Conservation (phyloP, 495 filamentous ascomycete genomes). For the Penicillium nucicola region DNA sequence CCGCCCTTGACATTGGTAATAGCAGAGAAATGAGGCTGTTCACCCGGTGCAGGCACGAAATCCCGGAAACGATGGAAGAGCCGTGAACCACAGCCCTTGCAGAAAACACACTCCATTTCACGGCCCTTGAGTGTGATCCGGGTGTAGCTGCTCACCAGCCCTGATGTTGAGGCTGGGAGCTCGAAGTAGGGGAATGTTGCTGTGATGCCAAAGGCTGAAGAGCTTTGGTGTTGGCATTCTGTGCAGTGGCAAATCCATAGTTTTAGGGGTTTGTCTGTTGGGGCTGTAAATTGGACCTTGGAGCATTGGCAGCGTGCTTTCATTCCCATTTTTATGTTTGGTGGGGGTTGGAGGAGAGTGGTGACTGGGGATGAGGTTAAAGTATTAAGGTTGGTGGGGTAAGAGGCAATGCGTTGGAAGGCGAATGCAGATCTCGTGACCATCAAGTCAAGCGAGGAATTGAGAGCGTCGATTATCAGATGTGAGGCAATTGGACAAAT, state of each 20-base stretch:
- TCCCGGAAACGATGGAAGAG: slow-evolving; percentile 53
- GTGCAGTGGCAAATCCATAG: slow-evolving; percentile 69
- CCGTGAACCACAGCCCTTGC: slow-evolving; percentile 56
- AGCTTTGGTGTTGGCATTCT: slow-evolving; percentile 63
- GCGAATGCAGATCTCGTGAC: too few species aligned
- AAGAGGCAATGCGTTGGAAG: too few species aligned
- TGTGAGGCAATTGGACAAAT: too few species aligned
- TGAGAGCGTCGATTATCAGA: too few species aligned
- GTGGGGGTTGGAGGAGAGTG: neutral
- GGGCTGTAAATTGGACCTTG: slow-evolving; percentile 58
- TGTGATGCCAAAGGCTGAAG: slow-evolving; percentile 64
- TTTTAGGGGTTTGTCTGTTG: slow-evolving; percentile 40
- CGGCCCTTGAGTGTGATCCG: slow-evolving; percentile 41
- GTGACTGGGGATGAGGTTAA: neutral
- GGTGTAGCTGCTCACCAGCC: slow-evolving; percentile 42
- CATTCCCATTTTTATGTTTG: slow-evolving; percentile 30
- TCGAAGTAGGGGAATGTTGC: slow-evolving; percentile 64
- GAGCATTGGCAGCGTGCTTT: slow-evolving; percentile 63
- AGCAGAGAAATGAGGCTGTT: slow-evolving; percentile 13
- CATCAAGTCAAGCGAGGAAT: too few species aligned
- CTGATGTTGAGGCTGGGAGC: slow-evolving; percentile 37
- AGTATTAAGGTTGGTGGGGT: neutral
- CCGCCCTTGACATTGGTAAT: slow-evolving; percentile 60
- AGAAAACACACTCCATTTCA: slow-evolving; percentile 56
- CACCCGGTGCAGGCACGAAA: slow-evolving; percentile 28